Conservation (phyloP, 352 stramenopile species). For the Phytopythium boreale region DNA sequence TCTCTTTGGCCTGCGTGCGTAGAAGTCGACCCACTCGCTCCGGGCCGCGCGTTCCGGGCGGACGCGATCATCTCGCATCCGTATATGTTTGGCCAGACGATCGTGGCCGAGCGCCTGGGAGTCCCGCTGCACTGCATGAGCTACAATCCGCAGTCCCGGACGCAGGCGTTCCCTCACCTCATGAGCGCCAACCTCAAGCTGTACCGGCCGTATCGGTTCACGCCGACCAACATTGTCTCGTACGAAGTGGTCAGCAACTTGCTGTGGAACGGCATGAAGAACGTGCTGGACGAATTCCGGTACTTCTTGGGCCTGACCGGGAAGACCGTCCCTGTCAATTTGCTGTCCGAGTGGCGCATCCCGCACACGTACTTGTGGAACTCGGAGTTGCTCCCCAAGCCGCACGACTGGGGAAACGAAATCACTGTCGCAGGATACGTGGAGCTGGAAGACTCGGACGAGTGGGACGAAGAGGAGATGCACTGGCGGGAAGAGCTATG, state of each 20-base stretch:
- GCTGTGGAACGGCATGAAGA: slow-evolving; percentile 24
- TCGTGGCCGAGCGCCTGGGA: slow-evolving; percentile 39
- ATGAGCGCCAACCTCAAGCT: slow-evolving; percentile 38
- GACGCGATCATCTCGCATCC: slow-evolving; percentile 43
- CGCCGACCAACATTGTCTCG: slow-evolving; percentile 36
- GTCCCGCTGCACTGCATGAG: slow-evolving; percentile 45
- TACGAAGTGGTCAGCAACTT: slow-evolving; percentile 41
- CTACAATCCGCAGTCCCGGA: slow-evolving; percentile 31
- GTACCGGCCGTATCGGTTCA: slow-evolving; percentile 34
- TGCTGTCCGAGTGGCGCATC: slow-evolving; percentile 37
- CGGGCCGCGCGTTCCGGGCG: slow-evolving; percentile 35
- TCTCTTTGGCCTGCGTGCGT: slow-evolving; percentile 44
- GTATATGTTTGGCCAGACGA: slow-evolving; percentile 31
- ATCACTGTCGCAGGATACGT: slow-evolving; percentile 37
- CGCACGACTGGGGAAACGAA: slow-evolving; percentile 40
- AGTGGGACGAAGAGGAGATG: slow-evolving; percentile 23
- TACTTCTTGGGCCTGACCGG: slow-evolving; percentile 29
- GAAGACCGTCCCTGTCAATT: slow-evolving; percentile 22
- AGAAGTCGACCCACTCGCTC: slow-evolving; percentile 25
- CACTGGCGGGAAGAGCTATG: slow-evolving; percentile 25
- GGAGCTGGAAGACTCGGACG: slow-evolving; percentile 23
- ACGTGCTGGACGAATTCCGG: slow-evolving; percentile 41
- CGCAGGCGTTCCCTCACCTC: slow-evolving; percentile 41
- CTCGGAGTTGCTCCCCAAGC: slow-evolving; percentile 23
- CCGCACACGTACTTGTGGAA: slow-evolving; percentile 50